These are phyloP conservation scores for Exutisphaerella laricina DNA, from an alignment of 2,329 filamentous ascomycete genomes.

Conservation along the genomic window DNA sequence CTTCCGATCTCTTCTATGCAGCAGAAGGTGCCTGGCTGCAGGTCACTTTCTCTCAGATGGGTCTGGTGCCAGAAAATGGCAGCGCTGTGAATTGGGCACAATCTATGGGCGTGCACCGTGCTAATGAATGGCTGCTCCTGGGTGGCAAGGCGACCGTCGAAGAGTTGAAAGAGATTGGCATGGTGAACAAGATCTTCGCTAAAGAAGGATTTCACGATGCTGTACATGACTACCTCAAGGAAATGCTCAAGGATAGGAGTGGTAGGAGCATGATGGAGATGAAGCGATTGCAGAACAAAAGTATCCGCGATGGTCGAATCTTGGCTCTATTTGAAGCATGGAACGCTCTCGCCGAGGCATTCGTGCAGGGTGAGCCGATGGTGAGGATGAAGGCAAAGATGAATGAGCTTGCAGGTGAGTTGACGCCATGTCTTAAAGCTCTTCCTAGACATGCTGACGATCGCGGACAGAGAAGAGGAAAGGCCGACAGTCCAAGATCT, in stretches of 20 bases:
- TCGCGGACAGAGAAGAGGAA: neutral
- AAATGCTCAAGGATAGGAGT: constrained; percentile 23
- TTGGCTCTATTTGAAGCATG: constrained; percentile 23
- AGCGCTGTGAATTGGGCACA: constrained; percentile 24
- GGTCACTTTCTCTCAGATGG: constrained; percentile 26
- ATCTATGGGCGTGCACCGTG: constrained; percentile 24
- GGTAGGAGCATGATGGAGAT: constrained; percentile 28
- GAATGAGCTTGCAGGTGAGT: constrained; percentile 26
- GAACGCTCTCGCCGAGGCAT: constrained; percentile 25
- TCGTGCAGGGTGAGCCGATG: constrained; percentile 28
- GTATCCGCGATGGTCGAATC: constrained; percentile 20
- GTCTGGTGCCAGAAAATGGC: constrained; percentile 26
- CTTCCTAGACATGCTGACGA: neutral
- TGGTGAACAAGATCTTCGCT: constrained; percentile 27
- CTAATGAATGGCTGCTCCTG: constrained; percentile 27
- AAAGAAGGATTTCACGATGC: constrained; percentile 24
- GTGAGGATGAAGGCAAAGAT: constrained; percentile 28
- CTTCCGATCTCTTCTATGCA: constrained; percentile 26
- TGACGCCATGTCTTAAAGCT: too few species aligned
- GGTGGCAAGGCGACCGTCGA: constrained; percentile 24
- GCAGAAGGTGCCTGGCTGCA: constrained; percentile 27
- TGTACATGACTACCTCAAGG: constrained; percentile 23
- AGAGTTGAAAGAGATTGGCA: constrained; percentile 24
- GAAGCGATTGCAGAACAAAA: constrained; percentile 26
- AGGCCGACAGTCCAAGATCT: constrained; percentile 1